Conservation (phyloP, 2,329 filamentous ascomycete species). For the Neonectria ditissima region DNA sequence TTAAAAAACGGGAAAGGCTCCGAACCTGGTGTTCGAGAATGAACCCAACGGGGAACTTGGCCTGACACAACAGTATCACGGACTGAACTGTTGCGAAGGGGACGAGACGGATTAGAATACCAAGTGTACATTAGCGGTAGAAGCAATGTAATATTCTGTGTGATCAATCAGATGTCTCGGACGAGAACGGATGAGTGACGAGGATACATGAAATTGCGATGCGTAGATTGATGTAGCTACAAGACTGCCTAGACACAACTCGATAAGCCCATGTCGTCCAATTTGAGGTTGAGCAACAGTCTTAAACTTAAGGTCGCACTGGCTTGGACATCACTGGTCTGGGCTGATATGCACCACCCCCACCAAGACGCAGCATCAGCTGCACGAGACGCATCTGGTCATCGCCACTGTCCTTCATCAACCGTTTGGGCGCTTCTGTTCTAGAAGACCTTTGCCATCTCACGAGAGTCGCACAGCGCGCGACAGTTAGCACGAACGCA, state of each 20-base stretch:
- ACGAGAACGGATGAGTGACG: background rate
- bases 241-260: too few species aligned
- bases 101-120: constrained; percentile 18
- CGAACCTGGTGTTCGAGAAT: constrained; percentile 28
- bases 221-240: too few species aligned
- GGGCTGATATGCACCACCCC: constrained; percentile 23
- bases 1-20: constrained; percentile 29
- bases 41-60: constrained; percentile 12
- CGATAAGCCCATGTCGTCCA: background rate
- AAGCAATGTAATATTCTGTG: constrained; percentile 40
- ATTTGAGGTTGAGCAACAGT: background rate
- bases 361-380: constrained; percentile 35
- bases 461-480: background rate
- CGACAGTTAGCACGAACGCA: background rate
- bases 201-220: too few species aligned
- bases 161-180: background rate
- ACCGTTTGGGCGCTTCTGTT: background rate
- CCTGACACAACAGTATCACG: constrained; percentile 10
- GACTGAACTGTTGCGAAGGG: constrained; percentile 16
- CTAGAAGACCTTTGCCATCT: background rate
- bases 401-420: constrained; percentile 8
- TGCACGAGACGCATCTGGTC: constrained; percentile 17
- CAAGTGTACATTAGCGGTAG: constrained; percentile 42
- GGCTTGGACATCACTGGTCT: background rate
- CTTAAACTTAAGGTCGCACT: background rate